Percentiles rank a stretch among this genome's conserved stretches.
phyloP scores from a whole-genome alignment of 2,329 filamentous ascomycete genomes.

The Fusarium domesticum region DNA sequence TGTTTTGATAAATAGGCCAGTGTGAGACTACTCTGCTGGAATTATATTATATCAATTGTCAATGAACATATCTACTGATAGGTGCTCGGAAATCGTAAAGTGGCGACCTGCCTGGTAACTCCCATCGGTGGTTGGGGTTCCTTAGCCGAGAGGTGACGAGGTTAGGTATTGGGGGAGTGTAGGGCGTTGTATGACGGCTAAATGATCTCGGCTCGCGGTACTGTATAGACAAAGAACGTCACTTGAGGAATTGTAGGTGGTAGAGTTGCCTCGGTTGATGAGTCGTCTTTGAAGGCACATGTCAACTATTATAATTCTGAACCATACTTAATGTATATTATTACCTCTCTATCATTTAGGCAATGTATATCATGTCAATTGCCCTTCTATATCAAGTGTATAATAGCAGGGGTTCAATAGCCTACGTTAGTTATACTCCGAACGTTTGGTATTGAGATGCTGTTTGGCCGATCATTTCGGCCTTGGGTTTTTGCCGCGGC shows the following conservation, averaged over 20 bases:
- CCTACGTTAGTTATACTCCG: background rate
- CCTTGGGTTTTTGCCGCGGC: background rate
- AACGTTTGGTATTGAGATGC: background rate
- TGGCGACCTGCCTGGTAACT: too few relatives aligned
- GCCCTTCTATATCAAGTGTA: background rate
- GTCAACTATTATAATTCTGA: too few relatives aligned
- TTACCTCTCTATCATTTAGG: background rate
- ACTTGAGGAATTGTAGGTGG: background rate
- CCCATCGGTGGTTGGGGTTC: conserved; percentile 22
- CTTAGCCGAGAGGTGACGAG: conserved; percentile 20
- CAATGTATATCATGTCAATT: background rate
- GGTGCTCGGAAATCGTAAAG: too few relatives aligned
- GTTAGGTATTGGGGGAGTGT: conserved; percentile 2
- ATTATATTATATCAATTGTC: too few relatives aligned
- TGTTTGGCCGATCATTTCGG: background rate
- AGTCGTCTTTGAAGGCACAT: background rate
- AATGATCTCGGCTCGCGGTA: conserved; percentile 18
- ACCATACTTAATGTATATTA: too few relatives aligned
- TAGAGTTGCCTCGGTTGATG: background rate
- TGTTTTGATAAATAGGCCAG: too few relatives aligned
- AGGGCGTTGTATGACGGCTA: conserved; percentile 7
- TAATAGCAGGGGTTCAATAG: background rate
- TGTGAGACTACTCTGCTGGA: too few relatives aligned
- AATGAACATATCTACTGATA: too few relatives aligned
- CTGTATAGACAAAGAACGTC: background rate